Base-by-base conservation (phyloP, 2,329 filamentous ascomycete species). In the Pseudogymnoascus sp. region DNA sequence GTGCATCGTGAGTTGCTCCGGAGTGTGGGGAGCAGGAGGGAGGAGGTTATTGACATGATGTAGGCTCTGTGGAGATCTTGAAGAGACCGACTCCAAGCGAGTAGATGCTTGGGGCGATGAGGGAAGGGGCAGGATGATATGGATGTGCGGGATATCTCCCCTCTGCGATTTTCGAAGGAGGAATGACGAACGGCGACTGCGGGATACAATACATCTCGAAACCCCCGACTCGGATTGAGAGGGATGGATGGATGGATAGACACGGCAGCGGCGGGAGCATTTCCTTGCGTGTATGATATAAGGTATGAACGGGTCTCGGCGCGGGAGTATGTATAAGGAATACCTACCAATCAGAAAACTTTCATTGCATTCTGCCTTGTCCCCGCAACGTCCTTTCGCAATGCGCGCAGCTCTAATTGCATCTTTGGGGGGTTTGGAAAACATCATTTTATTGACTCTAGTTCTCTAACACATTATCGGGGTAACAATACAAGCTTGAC, bases 1-100 rank as follows among this genome's bases (percentile, higher is more conserved):
- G 76, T 88, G 61, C 91, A 96, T 79, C 87, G 93, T 96, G 86
- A 72, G 90, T 81, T 21, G 14, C 2, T 29, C 59, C 6, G 24
- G 16, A 8, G 24, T 35, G 62, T 63, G 61, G 44, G 11, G 35
- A n/a, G 62, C 14, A 33, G 19, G 4, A 40, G 31, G 21, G n/a
- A 31, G 8, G 16, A 16, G 31, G 14, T 42, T 11, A 21, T 13
- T 42, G 11, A 42, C 33, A 8, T 33, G 26, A 31, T 33, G 19
- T 24, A 61, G 59, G 59, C 59, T 24, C 24, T 2, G 59, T 61
- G 33, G 35, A 61, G 21, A 61, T 61, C 59, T n/a, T 61, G 33
- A 61, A 42, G 38, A 61, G 33, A 26, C 35, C 38, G 21, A 26
- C 38, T 31, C 13, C 59, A 19, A 61, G 29, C 50, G 50, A 56